phyloP scores from a whole-genome alignment of 371 early-diverging fungal genomes.

The Thermomucor indicae-seudaticae region DNA sequence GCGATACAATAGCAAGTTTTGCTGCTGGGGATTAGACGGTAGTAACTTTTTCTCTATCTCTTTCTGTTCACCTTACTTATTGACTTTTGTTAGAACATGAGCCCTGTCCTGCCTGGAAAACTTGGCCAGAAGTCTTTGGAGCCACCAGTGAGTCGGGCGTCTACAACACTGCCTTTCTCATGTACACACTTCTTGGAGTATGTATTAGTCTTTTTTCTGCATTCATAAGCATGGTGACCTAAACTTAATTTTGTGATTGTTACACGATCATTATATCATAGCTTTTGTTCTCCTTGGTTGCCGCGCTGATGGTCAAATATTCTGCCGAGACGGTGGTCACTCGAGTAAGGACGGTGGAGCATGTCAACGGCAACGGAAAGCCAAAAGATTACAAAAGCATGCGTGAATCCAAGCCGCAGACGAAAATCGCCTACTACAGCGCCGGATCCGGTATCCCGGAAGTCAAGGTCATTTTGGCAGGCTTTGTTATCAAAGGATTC shows the following conservation, averaged over 20 bases:
- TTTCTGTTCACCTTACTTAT: not conserved
- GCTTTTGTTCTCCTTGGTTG: conserved; percentile 32
- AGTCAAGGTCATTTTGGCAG: conserved; percentile 92
- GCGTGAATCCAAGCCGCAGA: conserved; percentile 19
- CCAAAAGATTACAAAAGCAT: not conserved
- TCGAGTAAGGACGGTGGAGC: conserved; percentile 7
- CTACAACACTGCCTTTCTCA: conserved; percentile 30
- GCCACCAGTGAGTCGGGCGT: conserved; percentile 11
- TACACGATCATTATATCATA: conserved; percentile 2
- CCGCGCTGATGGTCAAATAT: conserved; percentile 37
- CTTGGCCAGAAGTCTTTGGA: conserved; percentile 38
- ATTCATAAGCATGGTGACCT: too few relatives aligned
- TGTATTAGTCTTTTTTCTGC: conserved; percentile 6
- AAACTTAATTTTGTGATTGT: not conserved
- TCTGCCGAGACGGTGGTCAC: conserved; percentile 36
- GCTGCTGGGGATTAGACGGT: conserved; percentile 81
- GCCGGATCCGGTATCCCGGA: conserved; percentile 95
- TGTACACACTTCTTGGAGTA: conserved; percentile 43
- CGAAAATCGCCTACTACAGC: conserved; percentile 53
- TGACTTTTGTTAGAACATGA: conserved; percentile 14
- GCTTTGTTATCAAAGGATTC: conserved; percentile 89
- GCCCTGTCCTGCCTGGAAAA: conserved; percentile 36
- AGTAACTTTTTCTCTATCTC: not conserved
- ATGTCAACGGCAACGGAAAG: not conserved
- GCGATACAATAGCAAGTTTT: conserved; percentile 83